These are phyloP conservation scores for Margaritispora aquatica DNA, from an alignment of 495 filamentous ascomycete species.

Conservation along the genomic window DNA sequence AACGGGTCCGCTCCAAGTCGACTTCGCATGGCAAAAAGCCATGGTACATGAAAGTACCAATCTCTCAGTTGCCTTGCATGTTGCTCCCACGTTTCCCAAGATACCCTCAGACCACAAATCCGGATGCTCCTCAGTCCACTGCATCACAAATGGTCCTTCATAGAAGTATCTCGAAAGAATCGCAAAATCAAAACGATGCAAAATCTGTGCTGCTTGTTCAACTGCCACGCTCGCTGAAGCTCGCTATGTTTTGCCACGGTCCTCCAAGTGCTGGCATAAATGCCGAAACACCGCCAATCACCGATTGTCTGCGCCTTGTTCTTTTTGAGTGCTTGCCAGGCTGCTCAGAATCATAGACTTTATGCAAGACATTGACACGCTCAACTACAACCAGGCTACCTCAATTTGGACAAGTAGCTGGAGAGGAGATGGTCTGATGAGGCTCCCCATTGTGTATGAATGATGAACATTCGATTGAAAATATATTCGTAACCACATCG, in stretches of 20 bases:
- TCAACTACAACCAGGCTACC: slow-evolving; percentile 37
- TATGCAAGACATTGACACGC: slow-evolving; percentile 35
- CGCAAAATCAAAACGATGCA: background rate
- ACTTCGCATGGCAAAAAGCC: background rate
- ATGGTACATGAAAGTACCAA: no score
- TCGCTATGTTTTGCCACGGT: slow-evolving; percentile 10
- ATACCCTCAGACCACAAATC: background rate
- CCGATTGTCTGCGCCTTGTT: slow-evolving; percentile 24
- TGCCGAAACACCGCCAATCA: slow-evolving; percentile 17
- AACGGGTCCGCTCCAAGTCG: background rate
- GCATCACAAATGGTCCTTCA: background rate
- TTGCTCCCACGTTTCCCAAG: background rate
- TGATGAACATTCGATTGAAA: slow-evolving; percentile 9
- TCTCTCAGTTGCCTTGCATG: no score
- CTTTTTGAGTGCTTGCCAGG: slow-evolving; percentile 46
- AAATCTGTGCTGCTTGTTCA: slow-evolving; percentile 33
- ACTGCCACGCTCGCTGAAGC: slow-evolving; percentile 61
- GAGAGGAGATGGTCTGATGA: slow-evolving; percentile 36
- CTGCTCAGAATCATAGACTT: slow-evolving; percentile 30
- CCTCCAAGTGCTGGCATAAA: background rate
- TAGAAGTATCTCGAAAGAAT: background rate
- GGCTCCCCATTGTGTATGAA: slow-evolving; percentile 11
- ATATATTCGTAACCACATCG: slow-evolving; percentile 15
- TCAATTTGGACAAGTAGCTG: slow-evolving; percentile 18
- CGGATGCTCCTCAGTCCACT: background rate